Base-by-base conservation (phyloP, 345 rosid species). In the Pseudoturritis turrita region DNA sequence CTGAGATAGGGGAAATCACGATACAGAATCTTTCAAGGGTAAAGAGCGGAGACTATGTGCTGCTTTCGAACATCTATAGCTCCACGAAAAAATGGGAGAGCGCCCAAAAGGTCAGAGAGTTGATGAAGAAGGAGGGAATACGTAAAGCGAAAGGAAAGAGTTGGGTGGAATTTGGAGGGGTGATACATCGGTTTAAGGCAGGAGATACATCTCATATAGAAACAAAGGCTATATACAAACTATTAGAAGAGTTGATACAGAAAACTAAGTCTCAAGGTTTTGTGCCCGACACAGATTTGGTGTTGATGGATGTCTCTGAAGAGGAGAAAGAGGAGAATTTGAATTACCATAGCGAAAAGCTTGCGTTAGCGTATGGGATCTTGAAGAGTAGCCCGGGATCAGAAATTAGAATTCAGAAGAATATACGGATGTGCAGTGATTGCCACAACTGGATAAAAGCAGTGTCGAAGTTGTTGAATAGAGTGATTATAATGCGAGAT, bases 251-350 rank as follows among this genome's bases (percentile, higher is more conserved):
- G 37, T 74, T 89, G 76, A 81, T 82, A 26, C 70, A 55, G 44
- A 68, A 53, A 40, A 77, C 85, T 0, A 87, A 82, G 82, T 70
- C 68, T 73, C 84, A 81, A n/a, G 98, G 93, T 7, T 92, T 81
- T 71, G 80, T 83, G 41, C 83, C 88, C 23, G 71, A 77, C 9
- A 84, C 85, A 0, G 96, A 87, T 22, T 78, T 90, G 85, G 98
- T 87, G 73, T 74, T 84, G 78, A 88, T 93, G 96, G 97, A 93
- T 80, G 84, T 87, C 1, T 86, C 90, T 8, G 91, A 88, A 68
- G 96, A 90, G 79, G 96, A 92, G 80, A 92, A 83, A 77, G 93
- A 90, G 51, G 90, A 70, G 74, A 90, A 88, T 56, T 70, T 90
- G 84, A 71, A 71, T 71, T 73, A 73, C 71, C 98, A 90, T 36